phyloP scores from a whole-genome alignment of 1,139 yeast genomes.

The Zygosaccharomyces pseudobailii region DNA sequence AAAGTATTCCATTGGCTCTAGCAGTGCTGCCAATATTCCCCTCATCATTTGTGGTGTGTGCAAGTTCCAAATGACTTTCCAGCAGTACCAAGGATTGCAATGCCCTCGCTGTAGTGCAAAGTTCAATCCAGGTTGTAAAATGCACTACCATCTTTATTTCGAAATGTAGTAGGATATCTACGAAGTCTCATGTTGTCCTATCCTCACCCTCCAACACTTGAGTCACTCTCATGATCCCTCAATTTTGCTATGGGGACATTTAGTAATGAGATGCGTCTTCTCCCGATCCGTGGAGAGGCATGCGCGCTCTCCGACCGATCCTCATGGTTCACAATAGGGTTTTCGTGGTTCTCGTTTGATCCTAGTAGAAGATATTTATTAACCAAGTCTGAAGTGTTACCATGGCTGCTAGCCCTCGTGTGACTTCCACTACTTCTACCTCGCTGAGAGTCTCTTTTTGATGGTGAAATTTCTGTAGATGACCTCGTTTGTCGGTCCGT shows the following conservation, averaged over 20 bases:
- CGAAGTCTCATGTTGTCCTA: no score
- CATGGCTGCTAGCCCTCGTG: not conserved
- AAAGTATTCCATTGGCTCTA: slow-evolving; percentile 8
- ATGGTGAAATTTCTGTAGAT: slow-evolving; percentile 10
- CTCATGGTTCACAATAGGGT: not conserved
- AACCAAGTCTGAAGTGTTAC: slow-evolving; percentile 6
- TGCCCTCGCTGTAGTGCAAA: slow-evolving; percentile 24
- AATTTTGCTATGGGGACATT: slow-evolving; percentile 22
- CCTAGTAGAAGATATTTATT: slow-evolving; percentile 6
- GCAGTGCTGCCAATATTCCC: slow-evolving; percentile 10
- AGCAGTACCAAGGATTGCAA: slow-evolving; percentile 16
- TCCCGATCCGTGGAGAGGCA: slow-evolving; percentile 1
- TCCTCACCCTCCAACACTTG: not conserved
- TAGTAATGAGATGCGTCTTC: slow-evolving; percentile 12
- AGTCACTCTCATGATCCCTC: slow-evolving; percentile 9
- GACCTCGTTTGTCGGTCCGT: slow-evolving; percentile 8
- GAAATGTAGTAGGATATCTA: slow-evolving; percentile 3
- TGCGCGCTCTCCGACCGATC: slow-evolving; percentile 3
- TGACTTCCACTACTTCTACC: not conserved
- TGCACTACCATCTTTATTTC: slow-evolving; percentile 31
- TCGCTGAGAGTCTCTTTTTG: slow-evolving; percentile 2
- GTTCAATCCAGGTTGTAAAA: slow-evolving; percentile 32
- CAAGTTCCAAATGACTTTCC: slow-evolving; percentile 24
- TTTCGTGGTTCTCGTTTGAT: not conserved
- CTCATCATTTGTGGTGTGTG: slow-evolving; percentile 32